These are phyloP conservation scores for Selenicereus undatus DNA, from an alignment of 148 eudicot species.

Conservation along the genomic window DNA sequence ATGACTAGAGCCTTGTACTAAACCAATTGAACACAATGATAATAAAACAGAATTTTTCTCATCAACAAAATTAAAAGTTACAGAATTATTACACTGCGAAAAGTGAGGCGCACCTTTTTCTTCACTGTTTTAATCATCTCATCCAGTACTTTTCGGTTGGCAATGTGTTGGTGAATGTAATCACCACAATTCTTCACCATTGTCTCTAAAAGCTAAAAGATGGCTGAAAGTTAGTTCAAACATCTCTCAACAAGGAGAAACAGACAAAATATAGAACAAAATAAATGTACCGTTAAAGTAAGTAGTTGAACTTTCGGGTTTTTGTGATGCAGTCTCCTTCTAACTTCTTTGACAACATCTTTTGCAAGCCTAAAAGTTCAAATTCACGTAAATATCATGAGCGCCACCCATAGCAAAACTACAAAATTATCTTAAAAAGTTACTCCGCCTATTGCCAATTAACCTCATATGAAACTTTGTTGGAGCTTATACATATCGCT, in stretches of 20 bases:
- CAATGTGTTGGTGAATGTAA: constrained; percentile 54
- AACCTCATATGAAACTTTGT: too few relatives aligned
- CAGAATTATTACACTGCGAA: too few relatives aligned
- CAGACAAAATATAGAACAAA: not conserved
- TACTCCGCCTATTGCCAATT: too few relatives aligned
- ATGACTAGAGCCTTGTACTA: too few relatives aligned
- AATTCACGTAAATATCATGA: too few relatives aligned
- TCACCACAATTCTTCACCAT: constrained; percentile 84
- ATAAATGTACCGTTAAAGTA: constrained; percentile 68
- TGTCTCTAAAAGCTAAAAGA: constrained; percentile 61
- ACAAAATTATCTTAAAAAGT: too few relatives aligned
- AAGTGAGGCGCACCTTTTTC: not conserved
- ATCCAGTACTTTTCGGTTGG: constrained; percentile 49
- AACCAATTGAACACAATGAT: too few relatives aligned
- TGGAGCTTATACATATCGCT: too few relatives aligned
- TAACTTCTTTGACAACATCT: constrained; percentile 79
- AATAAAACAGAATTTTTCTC: too few relatives aligned
- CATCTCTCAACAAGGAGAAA: not conserved
- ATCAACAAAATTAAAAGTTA: too few relatives aligned
- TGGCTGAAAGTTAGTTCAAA: not conserved
- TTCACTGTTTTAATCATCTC: constrained; percentile 67
- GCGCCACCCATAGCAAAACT: too few relatives aligned
- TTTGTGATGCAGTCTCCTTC: constrained; percentile 86
- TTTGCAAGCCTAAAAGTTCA: constrained; percentile 58
- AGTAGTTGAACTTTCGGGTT: constrained; percentile 86